These are phyloP conservation scores for Phytopythium montanum DNA, from an alignment of 352 stramenopile species.

Conservation along the genomic window DNA sequence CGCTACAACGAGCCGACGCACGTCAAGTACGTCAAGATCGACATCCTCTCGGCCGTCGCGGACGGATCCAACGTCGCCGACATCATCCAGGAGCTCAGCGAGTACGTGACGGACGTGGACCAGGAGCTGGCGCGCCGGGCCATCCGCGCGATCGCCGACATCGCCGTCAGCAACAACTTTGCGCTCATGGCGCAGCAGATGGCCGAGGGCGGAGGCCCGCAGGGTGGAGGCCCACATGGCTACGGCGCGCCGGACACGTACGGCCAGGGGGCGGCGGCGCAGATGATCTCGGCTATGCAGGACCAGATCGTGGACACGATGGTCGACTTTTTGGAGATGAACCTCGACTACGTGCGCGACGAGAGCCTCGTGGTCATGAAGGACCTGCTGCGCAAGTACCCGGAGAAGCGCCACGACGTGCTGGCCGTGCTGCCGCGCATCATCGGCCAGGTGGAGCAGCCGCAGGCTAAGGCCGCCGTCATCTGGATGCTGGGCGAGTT, in stretches of 20 bases:
- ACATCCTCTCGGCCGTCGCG: slow-evolving; percentile 94
- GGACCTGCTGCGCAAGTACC: slow-evolving; percentile 96
- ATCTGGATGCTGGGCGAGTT: slow-evolving; percentile 98
- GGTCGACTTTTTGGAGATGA: slow-evolving; percentile 97
- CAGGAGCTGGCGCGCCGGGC: slow-evolving; percentile 89
- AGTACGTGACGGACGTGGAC: slow-evolving; percentile 96
- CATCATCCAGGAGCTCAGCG: slow-evolving; percentile 96
- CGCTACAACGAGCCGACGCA: slow-evolving; percentile 98
- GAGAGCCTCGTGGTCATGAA: slow-evolving; percentile 96
- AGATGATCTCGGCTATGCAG: slow-evolving; percentile 71
- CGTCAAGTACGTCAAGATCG: slow-evolving; percentile 98
- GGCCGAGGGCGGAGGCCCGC: slow-evolving; percentile 18
- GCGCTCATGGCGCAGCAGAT: slow-evolving; percentile 30
- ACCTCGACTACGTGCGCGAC: slow-evolving; percentile 95
- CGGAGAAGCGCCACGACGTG: slow-evolving; percentile 90
- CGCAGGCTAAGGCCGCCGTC: slow-evolving; percentile 91
- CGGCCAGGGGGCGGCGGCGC: slow-evolving; percentile 53
- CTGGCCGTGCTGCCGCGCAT: slow-evolving; percentile 80
- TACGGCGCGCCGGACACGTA: slow-evolving; percentile 61
- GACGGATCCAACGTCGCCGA: slow-evolving; percentile 93
- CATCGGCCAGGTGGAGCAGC: slow-evolving; percentile 67
- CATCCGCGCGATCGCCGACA: slow-evolving; percentile 92
- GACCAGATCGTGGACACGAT: slow-evolving; percentile 91
- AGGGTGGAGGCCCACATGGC: slow-evolving; percentile 6
- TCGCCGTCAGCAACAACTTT: slow-evolving; percentile 87